Percentiles rank a stretch among this genome's conserved stretches.
Evolutionary conservation across 805 yeast species (phyloP).

Genomic region (Sugiyamaella qingdaonensis): DNA sequence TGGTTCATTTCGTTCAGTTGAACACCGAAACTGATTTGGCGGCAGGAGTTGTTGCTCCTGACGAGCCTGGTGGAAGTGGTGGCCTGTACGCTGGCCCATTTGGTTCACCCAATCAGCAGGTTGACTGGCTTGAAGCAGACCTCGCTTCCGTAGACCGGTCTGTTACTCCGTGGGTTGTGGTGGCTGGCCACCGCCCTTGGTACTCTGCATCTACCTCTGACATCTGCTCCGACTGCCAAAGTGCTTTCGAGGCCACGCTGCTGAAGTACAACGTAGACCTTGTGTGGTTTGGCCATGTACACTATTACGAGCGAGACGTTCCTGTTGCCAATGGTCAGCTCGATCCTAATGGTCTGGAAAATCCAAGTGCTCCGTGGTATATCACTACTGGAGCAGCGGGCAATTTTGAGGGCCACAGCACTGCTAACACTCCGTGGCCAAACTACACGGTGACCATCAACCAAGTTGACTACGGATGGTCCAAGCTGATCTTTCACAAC

Average conservation of each 20-base stretch:
- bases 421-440: conserved; percentile 5
- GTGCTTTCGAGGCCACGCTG: conserved; percentile 24
- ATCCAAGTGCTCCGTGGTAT: conserved; percentile 31
- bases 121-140: conserved; percentile 29
- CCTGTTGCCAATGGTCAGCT: conserved; percentile 21
- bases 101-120: conserved; percentile 23
- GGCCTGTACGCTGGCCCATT: conserved; percentile 25
- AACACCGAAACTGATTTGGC: conserved; percentile 32
- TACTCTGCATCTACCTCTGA: conserved; percentile 16
- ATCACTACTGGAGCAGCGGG: conserved; percentile 30
- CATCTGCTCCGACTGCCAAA: conserved; percentile 5
- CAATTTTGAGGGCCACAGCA: conserved; percentile 27
- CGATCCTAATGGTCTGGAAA: conserved; percentile 29
- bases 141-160: conserved; percentile 28
- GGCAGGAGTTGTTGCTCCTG: conserved; percentile 11
- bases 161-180: conserved; percentile 27
- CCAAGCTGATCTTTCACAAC: conserved; percentile 27
- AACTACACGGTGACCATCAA: conserved; percentile 12
- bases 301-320: conserved; percentile 22
- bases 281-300: conserved; percentile 24
- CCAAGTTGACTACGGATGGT: conserved; percentile 25
- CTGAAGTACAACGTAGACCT: conserved; percentile 23
- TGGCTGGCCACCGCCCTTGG: conserved; percentile 31
- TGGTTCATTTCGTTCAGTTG: conserved; percentile 29
- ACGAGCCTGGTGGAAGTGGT: conserved; percentile 21